Conservation (phyloP, 1,139 yeast genomes). For the Blastobotrys serpentis region DNA sequence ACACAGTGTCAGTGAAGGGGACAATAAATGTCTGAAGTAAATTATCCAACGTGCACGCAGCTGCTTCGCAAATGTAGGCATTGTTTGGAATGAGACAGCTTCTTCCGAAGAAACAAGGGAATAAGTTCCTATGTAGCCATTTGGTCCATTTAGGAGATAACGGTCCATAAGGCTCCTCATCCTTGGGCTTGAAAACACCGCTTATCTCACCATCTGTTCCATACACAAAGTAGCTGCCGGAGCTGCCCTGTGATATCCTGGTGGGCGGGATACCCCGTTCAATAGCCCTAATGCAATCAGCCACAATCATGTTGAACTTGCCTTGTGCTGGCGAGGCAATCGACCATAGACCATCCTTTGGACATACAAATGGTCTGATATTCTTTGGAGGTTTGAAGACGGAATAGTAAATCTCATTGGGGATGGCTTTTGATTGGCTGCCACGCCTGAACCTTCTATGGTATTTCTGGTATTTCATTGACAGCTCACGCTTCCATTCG, state of each 20-base stretch:
- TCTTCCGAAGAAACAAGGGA: slow-evolving; percentile 76
- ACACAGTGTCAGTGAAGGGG: slow-evolving; percentile 63
- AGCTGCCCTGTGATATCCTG: slow-evolving; percentile 63
- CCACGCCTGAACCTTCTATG: slow-evolving; percentile 8
- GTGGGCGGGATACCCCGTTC: slow-evolving; percentile 46
- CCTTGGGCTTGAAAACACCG: slow-evolving; percentile 76
- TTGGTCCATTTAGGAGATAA: slow-evolving; percentile 78
- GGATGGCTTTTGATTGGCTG: neutral
- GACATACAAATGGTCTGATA: slow-evolving; percentile 26
- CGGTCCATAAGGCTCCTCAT: slow-evolving; percentile 81
- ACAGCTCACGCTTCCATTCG: slow-evolving; percentile 14
- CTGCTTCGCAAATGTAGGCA: slow-evolving; percentile 72
- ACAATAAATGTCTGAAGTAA: slow-evolving; percentile 60
- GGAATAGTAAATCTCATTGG: slow-evolving; percentile 46
- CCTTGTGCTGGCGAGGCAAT: slow-evolving; percentile 37
- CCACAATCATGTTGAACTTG: slow-evolving; percentile 43
- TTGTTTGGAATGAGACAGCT: slow-evolving; percentile 70
- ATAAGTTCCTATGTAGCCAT: slow-evolving; percentile 72
- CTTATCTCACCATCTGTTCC: slow-evolving; percentile 40
- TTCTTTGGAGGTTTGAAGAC: slow-evolving; percentile 43
- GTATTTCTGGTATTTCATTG: slow-evolving; percentile 13
- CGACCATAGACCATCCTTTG: slow-evolving; percentile 37
- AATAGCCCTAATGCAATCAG: slow-evolving; percentile 46
- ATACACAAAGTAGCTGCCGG: slow-evolving; percentile 67
- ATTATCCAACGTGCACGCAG: slow-evolving; percentile 64